These are phyloP conservation scores for Plasmodium relictum DNA, from an alignment of 169 alveolate species.

Conservation along the genomic window DNA sequence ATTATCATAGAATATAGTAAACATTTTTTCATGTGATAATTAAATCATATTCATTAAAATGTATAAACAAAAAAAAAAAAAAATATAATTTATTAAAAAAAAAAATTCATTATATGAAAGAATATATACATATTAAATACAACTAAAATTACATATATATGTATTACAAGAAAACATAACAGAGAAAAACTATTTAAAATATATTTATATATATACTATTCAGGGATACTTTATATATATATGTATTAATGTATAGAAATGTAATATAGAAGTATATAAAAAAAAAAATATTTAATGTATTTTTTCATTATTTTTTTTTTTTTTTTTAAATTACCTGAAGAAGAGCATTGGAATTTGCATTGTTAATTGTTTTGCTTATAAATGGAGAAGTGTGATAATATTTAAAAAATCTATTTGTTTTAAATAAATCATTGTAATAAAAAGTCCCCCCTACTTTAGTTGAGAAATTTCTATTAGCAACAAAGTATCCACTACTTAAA, in stretches of 20 bases:
- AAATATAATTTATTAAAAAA: too few species aligned
- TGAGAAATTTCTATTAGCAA: conserved; percentile 37
- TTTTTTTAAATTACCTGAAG: conserved; percentile 19
- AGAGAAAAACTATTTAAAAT: too few species aligned
- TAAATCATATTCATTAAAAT: too few species aligned
- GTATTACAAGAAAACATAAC: too few species aligned
- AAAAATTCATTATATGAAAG: too few species aligned
- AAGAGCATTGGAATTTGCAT: conserved; percentile 37
- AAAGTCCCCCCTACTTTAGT: conserved; percentile 12
- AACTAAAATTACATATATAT: too few species aligned
- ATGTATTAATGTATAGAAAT: conserved; percentile 15
- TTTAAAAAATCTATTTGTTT: conserved; percentile 17
- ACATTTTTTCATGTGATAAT: too few species aligned
- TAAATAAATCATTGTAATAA: conserved; percentile 22
- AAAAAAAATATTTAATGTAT: neutral
- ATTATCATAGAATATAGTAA: too few species aligned
- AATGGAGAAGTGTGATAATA: conserved; percentile 73
- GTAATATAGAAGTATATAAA: neutral
- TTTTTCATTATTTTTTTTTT: neutral
- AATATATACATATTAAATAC: too few species aligned
- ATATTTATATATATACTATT: too few species aligned
- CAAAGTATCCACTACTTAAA: conserved; percentile 59
- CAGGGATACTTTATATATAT: neutral
- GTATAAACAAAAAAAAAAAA: too few species aligned
- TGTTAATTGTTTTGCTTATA: conserved; percentile 54